A percentile compares a stretch with the other conserved stretches of the same genome.
Evolutionary conservation across 1,284 basidiomycete species (phyloP).

Genomic region (Fereydounia khargensis): DNA sequence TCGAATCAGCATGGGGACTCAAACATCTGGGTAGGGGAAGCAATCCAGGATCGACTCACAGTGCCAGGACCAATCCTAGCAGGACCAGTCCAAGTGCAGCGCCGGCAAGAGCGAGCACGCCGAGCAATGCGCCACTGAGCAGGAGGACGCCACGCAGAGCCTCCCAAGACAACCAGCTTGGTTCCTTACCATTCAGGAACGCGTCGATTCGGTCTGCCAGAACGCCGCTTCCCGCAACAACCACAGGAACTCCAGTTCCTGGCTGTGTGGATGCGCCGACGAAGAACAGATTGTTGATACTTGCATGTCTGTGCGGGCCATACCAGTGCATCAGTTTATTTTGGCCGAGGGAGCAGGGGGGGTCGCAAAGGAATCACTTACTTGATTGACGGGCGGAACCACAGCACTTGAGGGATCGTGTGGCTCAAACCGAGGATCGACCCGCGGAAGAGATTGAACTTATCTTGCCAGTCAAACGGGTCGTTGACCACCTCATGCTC

Average conservation of each 20-base stretch:
- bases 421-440: slow-evolving; percentile 58
- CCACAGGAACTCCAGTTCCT: slow-evolving; percentile 56
- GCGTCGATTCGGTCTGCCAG: slow-evolving; percentile 33
- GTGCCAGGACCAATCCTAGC: slow-evolving; percentile 16
- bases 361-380: slow-evolving; percentile 6
- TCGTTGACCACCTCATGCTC: slow-evolving; percentile 46
- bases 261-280: slow-evolving; percentile 59
- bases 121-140: slow-evolving; percentile 12
- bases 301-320: slow-evolving; percentile 12
- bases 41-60: not conserved
- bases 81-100: slow-evolving; percentile 18
- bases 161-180: slow-evolving; percentile 24
- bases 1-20: too few relatives aligned
- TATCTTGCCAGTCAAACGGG: slow-evolving; percentile 58
- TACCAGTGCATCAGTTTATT: not conserved
- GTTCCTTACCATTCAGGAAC: slow-evolving; percentile 18
- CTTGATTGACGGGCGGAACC: slow-evolving; percentile 55
- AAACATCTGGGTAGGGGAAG: not conserved
- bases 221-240: slow-evolving; percentile 43
- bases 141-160: slow-evolving; percentile 20
- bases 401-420: slow-evolving; percentile 55
- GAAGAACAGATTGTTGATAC: slow-evolving; percentile 55
- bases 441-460: slow-evolving; percentile 58
- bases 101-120: slow-evolving; percentile 8
- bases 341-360: not conserved